Conservation (phyloP, 2,329 filamentous ascomycete species). For the Epichloe elymi region DNA sequence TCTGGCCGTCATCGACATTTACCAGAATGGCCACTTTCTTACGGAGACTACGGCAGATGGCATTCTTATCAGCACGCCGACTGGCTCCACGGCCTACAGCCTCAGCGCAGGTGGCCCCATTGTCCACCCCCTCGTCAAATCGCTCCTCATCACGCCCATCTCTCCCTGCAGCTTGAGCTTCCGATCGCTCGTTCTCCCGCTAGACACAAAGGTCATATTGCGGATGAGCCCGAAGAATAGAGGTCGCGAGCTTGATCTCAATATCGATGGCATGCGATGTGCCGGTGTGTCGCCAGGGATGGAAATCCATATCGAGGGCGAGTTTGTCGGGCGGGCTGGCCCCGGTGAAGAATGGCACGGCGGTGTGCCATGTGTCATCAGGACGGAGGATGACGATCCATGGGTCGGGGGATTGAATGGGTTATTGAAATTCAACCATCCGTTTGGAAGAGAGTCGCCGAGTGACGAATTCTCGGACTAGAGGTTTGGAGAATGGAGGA, state of each 20-base stretch:
- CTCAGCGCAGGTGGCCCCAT: conserved; percentile 88
- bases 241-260: conserved; percentile 63
- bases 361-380: conserved; percentile 84
- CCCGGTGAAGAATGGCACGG: conserved; percentile 46
- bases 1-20: conserved; percentile 83
- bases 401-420: conserved; percentile 98
- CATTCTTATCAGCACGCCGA: conserved; percentile 87
- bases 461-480: conserved; percentile 18
- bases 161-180: conserved; percentile 88
- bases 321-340: conserved; percentile 47
- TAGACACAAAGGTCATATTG: conserved; percentile 72
- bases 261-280: conserved; percentile 61
- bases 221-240: conserved; percentile 71
- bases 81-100: conserved; percentile 89
- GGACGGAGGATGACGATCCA: conserved; percentile 66
- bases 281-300: conserved; percentile 58
- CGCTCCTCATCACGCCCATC: conserved; percentile 83
- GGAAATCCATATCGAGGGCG: conserved; percentile 81
- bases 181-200: conserved; percentile 75
- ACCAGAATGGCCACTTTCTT: conserved; percentile 74
- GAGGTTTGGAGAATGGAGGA: neutral
- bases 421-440: conserved; percentile 92
- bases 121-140: conserved; percentile 82
- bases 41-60: conserved; percentile 93
- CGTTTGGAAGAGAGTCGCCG: conserved; percentile 52